Base-by-base conservation (phyloP, 768 basidiomycete genomes). In the Daedalea quercina region DNA sequence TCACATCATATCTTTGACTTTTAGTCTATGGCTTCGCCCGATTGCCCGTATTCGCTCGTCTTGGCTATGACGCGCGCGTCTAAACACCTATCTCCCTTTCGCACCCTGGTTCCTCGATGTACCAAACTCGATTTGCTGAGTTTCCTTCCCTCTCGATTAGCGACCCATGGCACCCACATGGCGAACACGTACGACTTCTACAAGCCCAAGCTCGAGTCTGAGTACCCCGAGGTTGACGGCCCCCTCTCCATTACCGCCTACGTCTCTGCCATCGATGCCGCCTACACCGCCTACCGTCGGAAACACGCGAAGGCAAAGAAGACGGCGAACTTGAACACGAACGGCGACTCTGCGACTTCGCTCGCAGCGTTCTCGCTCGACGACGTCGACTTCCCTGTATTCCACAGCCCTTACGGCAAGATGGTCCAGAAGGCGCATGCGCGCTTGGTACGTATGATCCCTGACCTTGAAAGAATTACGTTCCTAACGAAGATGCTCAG, bases 401-500 rank as follows among this genome's bases (percentile, higher is more conserved):
- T 98, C 84, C 96, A 99, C 77, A 87, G 86, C 54, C 96, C 96
- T 0, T 99, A 97, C 70, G 95, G 96, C 74, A 99, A 99, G 75
- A 90, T 96, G 67, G 94, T 96, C 50, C 89, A 96, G 69, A 99
- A 97, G 74, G 94, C 91, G 42, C 87, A 95, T 67, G 95, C 90
- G 34, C 90, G 96, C 53, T 75, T 98, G 66, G 75, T 75, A 48
- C 47, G 74, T 64, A 13, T 23, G 13, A 7, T 23, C 26, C 42
- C 23, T 3, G 4, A 4, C 24, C 11, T 22, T 26, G 15, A 42
- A 19, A 3, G 37, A 43, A 26, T 20, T 47, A 17, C 22, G 41
- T 26, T 22, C 48, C 33, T 50, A 33, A 24, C 3, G n/a, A 62
- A 9, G 31, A 7, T 8, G 15, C 17, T 44, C 31, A 65, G 64